phyloP scores from a whole-genome alignment of 192 early-diverging fungal species.

The Gonapodya prolifera region DNA sequence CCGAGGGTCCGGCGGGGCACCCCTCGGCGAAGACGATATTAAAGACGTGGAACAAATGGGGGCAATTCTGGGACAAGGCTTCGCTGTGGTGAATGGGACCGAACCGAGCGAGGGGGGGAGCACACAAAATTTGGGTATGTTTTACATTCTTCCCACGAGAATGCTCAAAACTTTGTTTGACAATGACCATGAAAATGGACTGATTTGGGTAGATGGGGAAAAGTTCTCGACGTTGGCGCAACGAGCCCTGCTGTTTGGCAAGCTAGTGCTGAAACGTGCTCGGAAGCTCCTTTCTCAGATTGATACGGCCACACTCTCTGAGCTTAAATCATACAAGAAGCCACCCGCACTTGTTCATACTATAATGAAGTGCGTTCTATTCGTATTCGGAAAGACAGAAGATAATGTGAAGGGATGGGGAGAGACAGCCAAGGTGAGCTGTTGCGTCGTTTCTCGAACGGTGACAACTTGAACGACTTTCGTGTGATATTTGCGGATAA shows the following conservation, averaged over 20 bases:
- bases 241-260: slow-evolving; percentile 32
- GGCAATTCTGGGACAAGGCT: neutral
- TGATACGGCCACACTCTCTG: slow-evolving; percentile 27
- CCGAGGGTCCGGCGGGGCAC: neutral
- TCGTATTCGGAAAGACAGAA: slow-evolving; percentile 37
- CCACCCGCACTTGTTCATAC: slow-evolving; percentile 34
- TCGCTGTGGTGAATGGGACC: neutral
- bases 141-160: neutral
- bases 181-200: too few relatives aligned
- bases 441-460: neutral
- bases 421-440: slow-evolving; percentile 22
- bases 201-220: slow-evolving; percentile 26
- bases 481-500: neutral
- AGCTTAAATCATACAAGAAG: slow-evolving; percentile 38
- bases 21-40: neutral
- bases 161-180: too few relatives aligned
- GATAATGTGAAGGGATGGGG: neutral
- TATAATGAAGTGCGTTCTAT: slow-evolving; percentile 36
- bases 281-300: slow-evolving; percentile 21
- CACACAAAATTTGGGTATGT: neutral
- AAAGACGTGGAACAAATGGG: neutral
- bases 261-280: slow-evolving; percentile 30
- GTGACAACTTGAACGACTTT: neutral
- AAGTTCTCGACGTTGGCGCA: slow-evolving; percentile 25
- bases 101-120: neutral